Conservation (phyloP, 176 grass and related monocot species). For the Oryza glumipatula region DNA sequence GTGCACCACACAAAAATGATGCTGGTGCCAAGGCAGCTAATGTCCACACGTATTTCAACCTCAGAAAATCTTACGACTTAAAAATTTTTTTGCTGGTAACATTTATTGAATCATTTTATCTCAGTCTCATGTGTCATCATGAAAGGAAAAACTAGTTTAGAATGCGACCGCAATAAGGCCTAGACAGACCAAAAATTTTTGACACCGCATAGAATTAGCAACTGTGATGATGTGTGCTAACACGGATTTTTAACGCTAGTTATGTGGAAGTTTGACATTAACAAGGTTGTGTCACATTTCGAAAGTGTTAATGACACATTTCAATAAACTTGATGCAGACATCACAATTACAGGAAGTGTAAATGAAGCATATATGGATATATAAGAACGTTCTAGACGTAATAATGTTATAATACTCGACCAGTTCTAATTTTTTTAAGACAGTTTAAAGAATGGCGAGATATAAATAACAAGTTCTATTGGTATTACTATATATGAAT, state of each 20-base stretch:
- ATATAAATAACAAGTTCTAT: not conserved
- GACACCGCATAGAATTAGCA: conserved; percentile 1
- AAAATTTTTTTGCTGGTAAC: not conserved
- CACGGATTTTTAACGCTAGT: not conserved
- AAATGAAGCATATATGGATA: not conserved
- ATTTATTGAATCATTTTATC: not conserved
- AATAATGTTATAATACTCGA: not conserved
- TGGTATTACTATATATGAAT: no score
- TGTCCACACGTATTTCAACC: not conserved
- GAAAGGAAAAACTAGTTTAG: not conserved
- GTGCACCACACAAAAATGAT: conserved; percentile 9
- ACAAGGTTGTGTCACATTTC: not conserved
- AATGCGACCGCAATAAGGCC: not conserved
- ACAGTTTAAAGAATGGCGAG: not conserved
- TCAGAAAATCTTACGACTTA: not conserved
- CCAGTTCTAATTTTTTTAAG: not conserved
- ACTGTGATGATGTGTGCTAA: not conserved
- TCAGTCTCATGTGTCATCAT: not conserved
- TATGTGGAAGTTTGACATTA: not conserved
- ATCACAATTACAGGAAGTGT: not conserved
- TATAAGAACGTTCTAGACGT: not conserved
- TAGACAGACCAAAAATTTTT: not conserved
- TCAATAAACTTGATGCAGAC: not conserved
- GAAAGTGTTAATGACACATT: not conserved
- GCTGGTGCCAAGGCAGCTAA: not conserved